These are phyloP conservation scores for Fusarium torreyae DNA, from an alignment of 2,329 filamentous ascomycete genomes.

Conservation along the genomic window DNA sequence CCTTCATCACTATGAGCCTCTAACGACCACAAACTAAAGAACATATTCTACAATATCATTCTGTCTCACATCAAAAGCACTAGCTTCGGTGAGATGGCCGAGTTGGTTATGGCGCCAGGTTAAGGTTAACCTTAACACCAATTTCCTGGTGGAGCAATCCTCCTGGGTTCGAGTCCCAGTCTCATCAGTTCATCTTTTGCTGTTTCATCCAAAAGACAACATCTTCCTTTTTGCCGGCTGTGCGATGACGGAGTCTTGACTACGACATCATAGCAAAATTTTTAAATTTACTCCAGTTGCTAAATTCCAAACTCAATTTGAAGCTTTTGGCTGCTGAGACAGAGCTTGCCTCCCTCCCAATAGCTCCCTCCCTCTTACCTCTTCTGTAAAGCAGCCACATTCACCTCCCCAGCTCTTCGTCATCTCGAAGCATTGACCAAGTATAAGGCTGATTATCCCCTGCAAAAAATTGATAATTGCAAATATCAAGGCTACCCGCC, in stretches of 20 bases:
- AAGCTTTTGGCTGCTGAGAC: conserved; percentile 8
- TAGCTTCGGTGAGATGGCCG: conserved; percentile 48
- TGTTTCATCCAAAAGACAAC: neutral
- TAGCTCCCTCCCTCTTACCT: neutral
- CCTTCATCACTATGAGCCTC: too few species aligned
- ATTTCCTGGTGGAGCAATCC: conserved; percentile 51
- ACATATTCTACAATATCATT: neutral
- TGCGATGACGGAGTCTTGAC: conserved; percentile 28
- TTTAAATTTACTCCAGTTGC: conserved; percentile 2
- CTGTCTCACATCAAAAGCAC: neutral
- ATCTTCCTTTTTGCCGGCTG: conserved; percentile 1
- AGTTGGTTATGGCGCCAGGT: conserved; percentile 52
- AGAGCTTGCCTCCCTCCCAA: conserved; percentile 6
- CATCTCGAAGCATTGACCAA: conserved; percentile 34
- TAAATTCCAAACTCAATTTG: conserved; percentile 13
- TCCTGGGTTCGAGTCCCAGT: conserved; percentile 52
- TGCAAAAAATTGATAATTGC: conserved; percentile 36
- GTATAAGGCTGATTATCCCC: conserved; percentile 36
- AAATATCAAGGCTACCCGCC: neutral
- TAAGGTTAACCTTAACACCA: conserved; percentile 49
- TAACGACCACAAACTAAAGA: too few species aligned
- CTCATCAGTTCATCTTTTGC: conserved; percentile 45
- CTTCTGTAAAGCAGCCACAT: neutral
- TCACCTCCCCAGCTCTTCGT: conserved; percentile 30
- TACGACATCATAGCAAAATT: conserved; percentile 25